phyloP scores from a whole-genome alignment of 345 rosid genomes.

The Hibiscus syriacus region DNA sequence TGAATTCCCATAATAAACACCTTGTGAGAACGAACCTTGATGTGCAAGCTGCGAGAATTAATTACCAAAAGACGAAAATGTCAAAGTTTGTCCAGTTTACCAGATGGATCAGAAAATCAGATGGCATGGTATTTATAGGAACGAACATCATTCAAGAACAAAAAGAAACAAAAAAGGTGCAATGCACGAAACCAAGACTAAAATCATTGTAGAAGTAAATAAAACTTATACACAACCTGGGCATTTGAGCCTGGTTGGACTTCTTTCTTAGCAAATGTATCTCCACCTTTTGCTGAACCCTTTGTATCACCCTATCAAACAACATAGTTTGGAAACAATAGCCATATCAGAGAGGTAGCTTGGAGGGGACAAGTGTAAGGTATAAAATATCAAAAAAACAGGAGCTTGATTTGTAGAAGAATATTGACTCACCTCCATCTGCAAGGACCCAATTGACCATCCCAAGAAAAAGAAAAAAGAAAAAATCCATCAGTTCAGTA shows the following conservation, averaged over 20 bases:
- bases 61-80: slow-evolving; percentile 5
- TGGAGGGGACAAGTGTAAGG: not conserved
- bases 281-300: slow-evolving; percentile 68
- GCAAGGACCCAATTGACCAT: slow-evolving; percentile 20
- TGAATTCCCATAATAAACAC: slow-evolving; percentile 44
- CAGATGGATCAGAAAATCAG: slow-evolving; percentile 4
- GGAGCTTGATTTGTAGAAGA: slow-evolving; percentile 5
- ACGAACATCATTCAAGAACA: not conserved
- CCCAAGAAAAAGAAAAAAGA: not conserved
- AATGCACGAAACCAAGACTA: not conserved
- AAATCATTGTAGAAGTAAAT: not conserved
- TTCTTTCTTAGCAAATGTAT: slow-evolving; percentile 44
- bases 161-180: not conserved
- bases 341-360: not conserved
- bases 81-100: not conserved
- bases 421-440: slow-evolving; percentile 74
- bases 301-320: slow-evolving; percentile 70
- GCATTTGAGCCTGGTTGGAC: slow-evolving; percentile 39
- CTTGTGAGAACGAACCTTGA: slow-evolving; percentile 47
- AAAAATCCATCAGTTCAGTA: slow-evolving; percentile 3
- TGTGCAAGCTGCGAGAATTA: slow-evolving; percentile 48
- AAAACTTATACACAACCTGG: slow-evolving; percentile 35
- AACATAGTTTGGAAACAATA: slow-evolving; percentile 9
- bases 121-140: not conserved
- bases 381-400: not conserved